Evolutionary conservation across 257 asterid species (phyloP), one percentile per base, ranked within the genome.

Genomic region (Nemophila menziesii): DNA sequence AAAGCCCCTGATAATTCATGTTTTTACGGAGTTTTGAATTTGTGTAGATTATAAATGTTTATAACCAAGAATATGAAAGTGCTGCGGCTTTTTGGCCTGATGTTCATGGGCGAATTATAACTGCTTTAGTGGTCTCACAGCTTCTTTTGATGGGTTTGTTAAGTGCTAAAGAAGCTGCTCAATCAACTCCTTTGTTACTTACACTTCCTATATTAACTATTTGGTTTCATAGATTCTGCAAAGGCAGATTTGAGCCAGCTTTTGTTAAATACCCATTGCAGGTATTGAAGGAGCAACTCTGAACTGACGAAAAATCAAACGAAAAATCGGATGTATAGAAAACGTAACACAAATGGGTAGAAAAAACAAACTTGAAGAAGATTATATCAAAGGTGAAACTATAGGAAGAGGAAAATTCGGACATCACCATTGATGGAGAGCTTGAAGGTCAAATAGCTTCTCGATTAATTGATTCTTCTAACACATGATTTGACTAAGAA

Each of bases 21-120:
- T n/a, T n/a, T n/a, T n/a, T n/a, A n/a, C n/a, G n/a, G n/a, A n/a
- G n/a, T n/a, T n/a, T n/a, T n/a, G n/a, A n/a, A n/a, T n/a, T n/a
- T n/a, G n/a, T 57, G 80, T 69, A 82, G 97, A 79, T 86, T 60
- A 86, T 86, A 44, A 82, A 86, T 58, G 94, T 86, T 43, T 86
- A 86, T 77, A 86, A 86, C 68, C 97, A 82, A 71, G 80, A 77
- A 62, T 86, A 86, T 5, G 97, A 86, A 64, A 86, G 97, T 57
- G 94, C 79, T 8, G 96, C 75, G 33, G 90, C 94, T 16, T 86
- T 79, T 65, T 86, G 97, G 97, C 97, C 97, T 13, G 93, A 70
- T 56, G 97, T 86, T 23, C 97, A 86, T 59, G 92, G 82, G 6
- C 94, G 97, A 39, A 72, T 86, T 44, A 39, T 82, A 47, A 61